Evolutionary conservation across 805 yeast species (phyloP), one percentile per base, ranked within the genome.

Genomic region (Cyberlindnera maclurae): DNA sequence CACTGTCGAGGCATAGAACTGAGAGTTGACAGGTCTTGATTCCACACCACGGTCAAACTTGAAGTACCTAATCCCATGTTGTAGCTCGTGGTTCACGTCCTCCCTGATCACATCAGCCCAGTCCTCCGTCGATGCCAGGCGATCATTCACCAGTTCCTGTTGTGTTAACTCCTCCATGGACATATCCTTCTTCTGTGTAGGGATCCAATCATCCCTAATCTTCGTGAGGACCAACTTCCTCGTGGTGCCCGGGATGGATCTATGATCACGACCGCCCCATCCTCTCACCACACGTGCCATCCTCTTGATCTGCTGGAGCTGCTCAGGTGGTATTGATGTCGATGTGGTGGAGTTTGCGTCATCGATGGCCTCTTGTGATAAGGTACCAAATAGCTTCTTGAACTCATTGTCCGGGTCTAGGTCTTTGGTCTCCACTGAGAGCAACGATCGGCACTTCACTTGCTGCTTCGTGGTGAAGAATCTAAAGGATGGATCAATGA

Each of bases 201-300:
- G 95, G 7, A 83, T 54, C 85, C 89, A 85, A 54, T 83, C 89
- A 43, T 82, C 88, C 54, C 82, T 73, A 33, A 86, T 76, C 50
- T 79, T 79, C 0, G 94, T 78, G 43, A 87, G 63, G 11, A 73
- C 64, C 34, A 86, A 61, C 49, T 82, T 82, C 45, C 87, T 69
- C 0, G 76, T 60, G 1, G 85, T 75, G 20, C 90, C 90, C 0
- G 96, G 96, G 3, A 84, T 74, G 5, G 76, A 63, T 34, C 82
- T 61, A 44, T 79, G 75, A 51, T 85, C 94, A 45, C 75, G 73
- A 0, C 95, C 95, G 33, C 87, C 82, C 95, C 95, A 86, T 17
- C 87, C 88, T 50, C 84, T 69, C 1, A 84, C 76, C n/a, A 60
- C 70, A 45, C 59, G 70, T 24, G 64, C 62, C 37, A 67, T 38